A percentile compares a stretch with the other conserved stretches of the same genome.
phyloP scores from a whole-genome alignment of 2,329 filamentous ascomycete genomes.

The Mollisiaceae sp. region DNA sequence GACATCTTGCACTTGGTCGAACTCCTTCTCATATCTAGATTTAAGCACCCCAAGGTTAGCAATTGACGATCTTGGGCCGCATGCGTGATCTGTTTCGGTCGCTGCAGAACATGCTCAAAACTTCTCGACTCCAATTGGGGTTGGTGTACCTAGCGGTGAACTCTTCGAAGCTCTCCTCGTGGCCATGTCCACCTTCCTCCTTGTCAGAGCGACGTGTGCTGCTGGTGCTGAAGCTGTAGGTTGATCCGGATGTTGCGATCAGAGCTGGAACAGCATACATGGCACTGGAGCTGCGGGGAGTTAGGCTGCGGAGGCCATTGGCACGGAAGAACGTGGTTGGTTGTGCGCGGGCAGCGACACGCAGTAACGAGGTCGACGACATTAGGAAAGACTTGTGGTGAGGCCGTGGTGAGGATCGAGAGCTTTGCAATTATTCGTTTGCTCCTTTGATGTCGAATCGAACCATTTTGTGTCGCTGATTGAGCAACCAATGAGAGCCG shows the following conservation, averaged over 20 bases:
- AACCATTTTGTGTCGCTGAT: not conserved
- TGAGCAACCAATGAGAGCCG: not conserved
- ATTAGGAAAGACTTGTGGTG: slow-evolving; percentile 51
- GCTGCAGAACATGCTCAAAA: slow-evolving; percentile 33
- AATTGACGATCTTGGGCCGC: slow-evolving; percentile 42
- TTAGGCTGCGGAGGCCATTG: slow-evolving; percentile 63
- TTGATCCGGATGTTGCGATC: slow-evolving; percentile 54
- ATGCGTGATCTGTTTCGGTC: slow-evolving; percentile 26
- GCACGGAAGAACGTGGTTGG: slow-evolving; percentile 65
- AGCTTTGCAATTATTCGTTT: slow-evolving; percentile 18
- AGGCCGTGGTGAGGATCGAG: slow-evolving; percentile 22
- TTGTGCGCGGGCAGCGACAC: slow-evolving; percentile 71
- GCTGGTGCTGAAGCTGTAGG: slow-evolving; percentile 67
- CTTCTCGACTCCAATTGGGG: slow-evolving; percentile 33
- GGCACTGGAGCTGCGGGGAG: slow-evolving; percentile 60
- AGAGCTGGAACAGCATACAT: slow-evolving; percentile 56
- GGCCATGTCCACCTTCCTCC: slow-evolving; percentile 66
- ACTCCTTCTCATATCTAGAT: slow-evolving; percentile 97
- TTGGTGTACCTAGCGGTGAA: slow-evolving; percentile 87
- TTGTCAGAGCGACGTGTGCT: slow-evolving; percentile 53
- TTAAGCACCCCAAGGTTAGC: slow-evolving; percentile 45
- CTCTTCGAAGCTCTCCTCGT: slow-evolving; percentile 97
- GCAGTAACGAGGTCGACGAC: slow-evolving; percentile 72
- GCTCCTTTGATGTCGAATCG: slow-evolving; percentile 15
- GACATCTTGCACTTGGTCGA: slow-evolving; percentile 95